Evolutionary conservation across 108 stramenopile species (phyloP).

Genomic region (Cylindrotheca fusiformis): DNA sequence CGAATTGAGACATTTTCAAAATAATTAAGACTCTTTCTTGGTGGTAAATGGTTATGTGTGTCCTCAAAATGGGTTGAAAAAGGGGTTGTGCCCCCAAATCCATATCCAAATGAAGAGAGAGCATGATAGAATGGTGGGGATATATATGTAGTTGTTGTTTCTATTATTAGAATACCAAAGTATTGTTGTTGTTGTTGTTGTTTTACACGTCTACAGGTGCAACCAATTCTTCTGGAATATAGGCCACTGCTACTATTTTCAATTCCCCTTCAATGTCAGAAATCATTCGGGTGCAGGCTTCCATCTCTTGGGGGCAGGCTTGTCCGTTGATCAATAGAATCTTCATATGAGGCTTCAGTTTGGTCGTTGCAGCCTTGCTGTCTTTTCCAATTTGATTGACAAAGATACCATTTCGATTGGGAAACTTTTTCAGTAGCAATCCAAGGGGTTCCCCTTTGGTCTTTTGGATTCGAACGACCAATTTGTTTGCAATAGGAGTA

Average conservation of each 20-base stretch:
- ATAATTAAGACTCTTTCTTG: too few species aligned
- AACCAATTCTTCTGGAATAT: neutral
- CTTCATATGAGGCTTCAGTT: neutral
- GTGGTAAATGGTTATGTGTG: too few species aligned
- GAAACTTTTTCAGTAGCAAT: neutral
- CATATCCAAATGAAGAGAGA: too few species aligned
- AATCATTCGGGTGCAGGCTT: neutral
- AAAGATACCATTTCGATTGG: neutral
- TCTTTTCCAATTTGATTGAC: neutral
- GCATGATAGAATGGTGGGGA: too few species aligned
- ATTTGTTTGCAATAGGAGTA: neutral
- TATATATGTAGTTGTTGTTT: too few species aligned
- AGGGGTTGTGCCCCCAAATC: too few species aligned
- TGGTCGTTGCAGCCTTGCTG: neutral
- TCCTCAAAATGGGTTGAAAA: too few species aligned
- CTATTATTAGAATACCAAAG: too few species aligned
- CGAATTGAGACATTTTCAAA: too few species aligned
- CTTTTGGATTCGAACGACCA: neutral
- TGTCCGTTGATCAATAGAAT: constrained; percentile 15
- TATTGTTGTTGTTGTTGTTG: too few species aligned
- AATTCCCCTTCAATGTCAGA: neutral
- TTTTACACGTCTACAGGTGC: neutral
- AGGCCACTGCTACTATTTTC: neutral
- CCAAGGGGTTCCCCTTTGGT: neutral
- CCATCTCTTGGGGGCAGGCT: constrained; percentile 3